Evolutionary conservation across 192 early-diverging fungal genomes (phyloP), one percentile per base, ranked within the genome.

Genomic region (Backusella sp.): DNA sequence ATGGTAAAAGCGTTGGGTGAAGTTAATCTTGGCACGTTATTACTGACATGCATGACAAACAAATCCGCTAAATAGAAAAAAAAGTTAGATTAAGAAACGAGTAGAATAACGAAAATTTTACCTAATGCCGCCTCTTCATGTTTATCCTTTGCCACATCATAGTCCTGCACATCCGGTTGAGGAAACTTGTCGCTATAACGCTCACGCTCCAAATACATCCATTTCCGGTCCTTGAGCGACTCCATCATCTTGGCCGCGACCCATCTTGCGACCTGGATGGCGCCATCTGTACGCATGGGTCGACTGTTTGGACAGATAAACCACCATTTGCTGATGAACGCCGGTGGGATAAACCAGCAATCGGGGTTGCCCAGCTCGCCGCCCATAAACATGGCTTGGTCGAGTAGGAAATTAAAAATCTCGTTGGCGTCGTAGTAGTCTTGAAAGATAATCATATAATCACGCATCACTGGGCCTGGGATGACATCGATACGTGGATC

Each of bases 361-460:
- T 79, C 78, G 1, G 73, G 68, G 59, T 79, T 75, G 1, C 68
- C 78, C 3, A 79, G 19, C 12, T 79, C 73, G 17, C 78, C 78
- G 8, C 78, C 78, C 35, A 79, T 21, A 34, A 79, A 79, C 15
- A 68, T 49, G 15, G 73, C 52, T 46, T 49, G 41, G 32, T 75
- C 73, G 0, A 79, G 11, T 0, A 79, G 32, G 12, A 70, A 21
- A 17, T 74, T 72, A 14, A 79, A 79, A 14, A 79, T 44, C 30
- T 79, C 73, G 39, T 79, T 75, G 1, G 78, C 73, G 34, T 79
- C 73, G 70, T 79, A 79, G 21, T 44, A 75, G 65, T 79, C 72
- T 71, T 70, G 68, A 19, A 59, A 79, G 12, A 79, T 21, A 39
- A 79, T 79, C 78, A 79, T 79, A 32, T 39, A 68, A 67, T 79